A percentile compares a stretch with the other conserved stretches of the same genome.
phyloP scores from a whole-genome alignment of 352 stramenopile genomes.

The Globisporangium cylindrosporum region DNA sequence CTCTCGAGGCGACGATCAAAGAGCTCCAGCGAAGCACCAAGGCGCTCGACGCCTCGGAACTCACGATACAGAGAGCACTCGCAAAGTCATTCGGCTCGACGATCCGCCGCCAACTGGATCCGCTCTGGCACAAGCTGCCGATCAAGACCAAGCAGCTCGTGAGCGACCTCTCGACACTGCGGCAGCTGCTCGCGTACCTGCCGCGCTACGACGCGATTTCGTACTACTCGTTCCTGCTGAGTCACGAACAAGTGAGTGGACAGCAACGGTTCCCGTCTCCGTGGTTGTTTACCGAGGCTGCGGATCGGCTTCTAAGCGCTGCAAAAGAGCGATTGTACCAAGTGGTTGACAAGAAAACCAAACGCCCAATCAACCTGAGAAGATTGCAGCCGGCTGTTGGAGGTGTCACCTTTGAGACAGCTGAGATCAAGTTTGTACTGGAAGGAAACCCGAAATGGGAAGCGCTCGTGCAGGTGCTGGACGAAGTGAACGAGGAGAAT shows the following conservation, averaged over 20 bases:
- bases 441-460: conserved; percentile 96
- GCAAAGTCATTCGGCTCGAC: conserved; percentile 68
- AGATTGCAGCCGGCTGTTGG: conserved; percentile 12
- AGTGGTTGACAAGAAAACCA: conserved; percentile 60
- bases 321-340: conserved; percentile 93
- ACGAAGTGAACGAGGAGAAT: conserved; percentile 83
- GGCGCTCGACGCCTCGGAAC: conserved; percentile 69
- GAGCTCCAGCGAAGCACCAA: conserved; percentile 91
- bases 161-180: conserved; percentile 68
- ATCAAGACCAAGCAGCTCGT: conserved; percentile 94
- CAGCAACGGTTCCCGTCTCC: conserved; percentile 85
- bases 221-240: conserved; percentile 94
- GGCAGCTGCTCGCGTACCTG: conserved; percentile 90
- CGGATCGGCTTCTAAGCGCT: conserved; percentile 90
- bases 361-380: conserved; percentile 37
- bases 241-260: conserved; percentile 87
- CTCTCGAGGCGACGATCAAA: conserved; percentile 91
- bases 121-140: conserved; percentile 95
- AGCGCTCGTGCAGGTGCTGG: conserved; percentile 89
- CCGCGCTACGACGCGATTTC: conserved; percentile 95
- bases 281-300: conserved; percentile 94
- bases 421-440: conserved; percentile 59
- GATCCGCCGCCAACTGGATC: conserved; percentile 91
- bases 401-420: conserved; percentile 20
- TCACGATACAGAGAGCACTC: conserved; percentile 94